Evolutionary conservation across 768 basidiomycete species (phyloP).

Genomic region (Pleurotus eryngii): DNA sequence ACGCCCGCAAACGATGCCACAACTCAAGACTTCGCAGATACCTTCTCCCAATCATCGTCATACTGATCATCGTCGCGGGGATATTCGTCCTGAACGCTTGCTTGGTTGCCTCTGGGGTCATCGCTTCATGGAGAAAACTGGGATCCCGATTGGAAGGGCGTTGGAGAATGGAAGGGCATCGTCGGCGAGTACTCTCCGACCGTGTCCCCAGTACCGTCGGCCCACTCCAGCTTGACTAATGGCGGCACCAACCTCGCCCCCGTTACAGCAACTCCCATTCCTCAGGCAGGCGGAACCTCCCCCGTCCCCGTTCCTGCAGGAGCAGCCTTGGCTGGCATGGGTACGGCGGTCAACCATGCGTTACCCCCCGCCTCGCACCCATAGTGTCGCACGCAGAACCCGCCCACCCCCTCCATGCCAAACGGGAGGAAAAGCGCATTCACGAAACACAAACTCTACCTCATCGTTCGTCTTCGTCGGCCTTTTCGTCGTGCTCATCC

Average conservation of each 20-base stretch:
- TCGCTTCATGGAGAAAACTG: constrained; percentile 1
- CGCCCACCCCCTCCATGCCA: neutral
- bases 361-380: neutral
- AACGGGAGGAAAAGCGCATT: constrained; percentile 4
- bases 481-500: constrained; percentile 49
- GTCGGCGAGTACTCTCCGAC: no score
- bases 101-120: neutral
- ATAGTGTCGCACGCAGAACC: neutral
- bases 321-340: no score
- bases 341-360: no score
- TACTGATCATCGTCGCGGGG: neutral
- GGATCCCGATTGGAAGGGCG: constrained; percentile 4
- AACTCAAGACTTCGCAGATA: neutral
- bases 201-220: no score
- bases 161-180: neutral
- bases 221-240: no score
- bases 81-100: constrained; percentile 4
- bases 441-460: constrained; percentile 34
- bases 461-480: constrained; percentile 67
- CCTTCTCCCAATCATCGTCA: neutral
- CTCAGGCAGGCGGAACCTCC: no score
- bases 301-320: no score
- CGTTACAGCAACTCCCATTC: no score
- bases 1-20: neutral
- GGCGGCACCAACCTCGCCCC: no score